These are phyloP conservation scores for Talaromyces ruber DNA, from an alignment of 495 filamentous ascomycete genomes.

Conservation along the genomic window DNA sequence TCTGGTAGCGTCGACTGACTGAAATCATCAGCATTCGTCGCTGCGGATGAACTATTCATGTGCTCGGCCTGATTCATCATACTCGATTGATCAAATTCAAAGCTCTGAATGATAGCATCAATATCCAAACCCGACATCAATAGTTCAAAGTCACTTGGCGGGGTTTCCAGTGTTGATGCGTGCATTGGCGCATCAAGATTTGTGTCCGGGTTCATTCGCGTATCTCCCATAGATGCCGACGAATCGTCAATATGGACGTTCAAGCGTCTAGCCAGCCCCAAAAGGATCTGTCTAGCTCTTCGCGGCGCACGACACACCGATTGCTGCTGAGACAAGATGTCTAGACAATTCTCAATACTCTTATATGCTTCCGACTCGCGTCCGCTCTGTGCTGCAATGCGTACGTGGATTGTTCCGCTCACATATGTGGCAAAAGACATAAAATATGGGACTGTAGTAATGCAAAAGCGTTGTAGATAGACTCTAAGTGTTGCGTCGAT, in stretches of 20 bases:
- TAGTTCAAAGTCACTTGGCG: slow-evolving; percentile 9
- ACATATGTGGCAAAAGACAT: slow-evolving; percentile 33
- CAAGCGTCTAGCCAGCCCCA: slow-evolving; percentile 22
- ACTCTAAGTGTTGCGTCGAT: slow-evolving; percentile 13
- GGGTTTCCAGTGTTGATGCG: background rate
- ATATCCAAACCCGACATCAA: slow-evolving; percentile 19
- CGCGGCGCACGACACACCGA: slow-evolving; percentile 22
- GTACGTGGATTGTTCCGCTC: slow-evolving; percentile 25
- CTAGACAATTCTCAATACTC: slow-evolving; percentile 16
- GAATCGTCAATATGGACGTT: slow-evolving; percentile 11
- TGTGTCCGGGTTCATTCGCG: background rate
- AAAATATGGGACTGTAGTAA: slow-evolving; percentile 23
- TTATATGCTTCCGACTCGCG: slow-evolving; percentile 18
- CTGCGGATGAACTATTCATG: background rate
- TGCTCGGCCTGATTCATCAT: background rate
- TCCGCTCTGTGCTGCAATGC: slow-evolving; percentile 24
- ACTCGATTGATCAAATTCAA: slow-evolving; percentile 6
- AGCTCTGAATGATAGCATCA: slow-evolving; percentile 26
- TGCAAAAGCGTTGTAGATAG: slow-evolving; percentile 21
- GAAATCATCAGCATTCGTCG: background rate
- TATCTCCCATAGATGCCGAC: background rate
- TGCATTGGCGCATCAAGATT: background rate
- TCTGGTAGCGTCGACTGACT: background rate
- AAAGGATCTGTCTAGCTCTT: slow-evolving; percentile 19
- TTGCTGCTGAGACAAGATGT: slow-evolving; percentile 21